A percentile compares a stretch with the other conserved stretches of the same genome.
Evolutionary conservation across 352 stramenopile species (phyloP).

Genomic region (Saprolegnia diclina): DNA sequence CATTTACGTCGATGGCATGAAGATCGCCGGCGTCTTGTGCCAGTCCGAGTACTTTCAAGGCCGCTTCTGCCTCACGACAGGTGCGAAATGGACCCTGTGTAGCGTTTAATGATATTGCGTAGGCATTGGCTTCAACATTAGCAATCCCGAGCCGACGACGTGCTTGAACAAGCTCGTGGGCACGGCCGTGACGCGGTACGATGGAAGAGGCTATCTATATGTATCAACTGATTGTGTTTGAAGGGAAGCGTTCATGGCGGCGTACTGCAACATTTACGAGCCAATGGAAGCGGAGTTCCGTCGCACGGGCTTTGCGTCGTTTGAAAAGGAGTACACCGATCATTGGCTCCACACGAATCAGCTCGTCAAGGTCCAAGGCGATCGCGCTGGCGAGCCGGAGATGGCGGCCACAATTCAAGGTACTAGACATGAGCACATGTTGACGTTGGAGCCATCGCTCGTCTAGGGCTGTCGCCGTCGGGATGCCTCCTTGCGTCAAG

Average conservation of each 20-base stretch:
- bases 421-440: neutral
- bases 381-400: slow-evolving; percentile 33
- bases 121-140: slow-evolving; percentile 88
- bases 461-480: slow-evolving; percentile 74
- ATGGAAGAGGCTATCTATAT: neutral
- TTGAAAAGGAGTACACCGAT: slow-evolving; percentile 75
- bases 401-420: slow-evolving; percentile 27
- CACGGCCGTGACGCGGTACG: slow-evolving; percentile 70
- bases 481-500: slow-evolving; percentile 63
- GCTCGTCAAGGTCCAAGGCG: slow-evolving; percentile 64
- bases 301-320: slow-evolving; percentile 76
- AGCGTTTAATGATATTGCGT: neutral
- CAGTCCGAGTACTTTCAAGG: slow-evolving; percentile 81
- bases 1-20: slow-evolving; percentile 85
- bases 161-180: slow-evolving; percentile 80
- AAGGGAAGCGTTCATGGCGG: slow-evolving; percentile 81
- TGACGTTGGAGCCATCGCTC: slow-evolving; percentile 30
- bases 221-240: slow-evolving; percentile 12
- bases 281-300: slow-evolving; percentile 79
- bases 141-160: slow-evolving; percentile 76
- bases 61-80: slow-evolving; percentile 78
- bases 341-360: slow-evolving; percentile 83
- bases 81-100: slow-evolving; percentile 30
- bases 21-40: slow-evolving; percentile 87
- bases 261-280: slow-evolving; percentile 85